These are phyloP conservation scores for Auxenochlorella protothecoides DNA, from an alignment of 139 green algal species.

Conservation along the genomic window DNA sequence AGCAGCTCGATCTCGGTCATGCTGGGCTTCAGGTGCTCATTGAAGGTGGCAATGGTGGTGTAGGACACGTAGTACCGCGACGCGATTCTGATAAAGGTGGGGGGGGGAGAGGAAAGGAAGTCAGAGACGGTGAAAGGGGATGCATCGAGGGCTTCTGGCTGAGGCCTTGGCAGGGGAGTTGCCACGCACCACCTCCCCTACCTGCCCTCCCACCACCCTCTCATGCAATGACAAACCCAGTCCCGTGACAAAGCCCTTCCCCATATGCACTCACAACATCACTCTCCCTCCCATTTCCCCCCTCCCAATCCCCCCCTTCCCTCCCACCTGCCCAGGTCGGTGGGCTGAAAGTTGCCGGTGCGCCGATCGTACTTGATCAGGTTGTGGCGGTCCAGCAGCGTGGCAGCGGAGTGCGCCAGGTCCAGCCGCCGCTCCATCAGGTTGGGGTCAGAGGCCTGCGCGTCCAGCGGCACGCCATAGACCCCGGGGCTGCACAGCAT, in stretches of 20 bases:
- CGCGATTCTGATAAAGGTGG: conserved; percentile 60
- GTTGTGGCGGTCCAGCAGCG: conserved; percentile 78
- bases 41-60: conserved; percentile 88
- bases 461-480: conserved; percentile 76
- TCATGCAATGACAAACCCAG: too few relatives aligned
- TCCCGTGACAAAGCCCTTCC: too few relatives aligned
- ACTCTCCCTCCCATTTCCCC: too few relatives aligned
- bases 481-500: conserved; percentile 89
- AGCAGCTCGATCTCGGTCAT: conserved; percentile 98
- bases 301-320: neutral
- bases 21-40: conserved; percentile 90
- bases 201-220: neutral
- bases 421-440: conserved; percentile 72
- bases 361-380: conserved; percentile 91
- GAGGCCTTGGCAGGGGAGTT: neutral
- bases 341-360: conserved; percentile 67
- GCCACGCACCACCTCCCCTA: neutral
- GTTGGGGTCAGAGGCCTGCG: conserved; percentile 62
- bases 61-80: conserved; percentile 95
- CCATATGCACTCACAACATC: too few relatives aligned
- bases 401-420: conserved; percentile 78
- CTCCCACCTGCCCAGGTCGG: conserved; percentile 12
- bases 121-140: neutral
- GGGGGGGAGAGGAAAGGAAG: neutral
- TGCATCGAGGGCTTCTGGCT: too few relatives aligned